Conservation (phyloP, 257 asterid genomes). For the Schizonepeta tenuifolia region DNA sequence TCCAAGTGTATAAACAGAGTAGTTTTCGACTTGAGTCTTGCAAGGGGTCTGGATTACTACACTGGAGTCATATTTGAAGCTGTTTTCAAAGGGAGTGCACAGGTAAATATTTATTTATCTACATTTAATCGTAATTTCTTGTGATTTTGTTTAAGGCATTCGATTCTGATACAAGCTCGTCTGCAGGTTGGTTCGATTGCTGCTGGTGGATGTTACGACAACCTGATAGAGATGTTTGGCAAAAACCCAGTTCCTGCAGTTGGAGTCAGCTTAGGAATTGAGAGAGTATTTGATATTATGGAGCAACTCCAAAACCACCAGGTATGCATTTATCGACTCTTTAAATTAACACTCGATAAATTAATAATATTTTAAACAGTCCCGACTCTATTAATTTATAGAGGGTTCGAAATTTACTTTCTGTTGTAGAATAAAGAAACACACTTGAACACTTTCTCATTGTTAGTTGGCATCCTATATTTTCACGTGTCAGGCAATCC, state of each 20-base stretch:
- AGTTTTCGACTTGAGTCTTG: slow-evolving; percentile 94
- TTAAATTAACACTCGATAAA: no score
- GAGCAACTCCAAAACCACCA: slow-evolving; percentile 76
- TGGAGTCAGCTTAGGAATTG: slow-evolving; percentile 95
- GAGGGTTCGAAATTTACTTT: not conserved
- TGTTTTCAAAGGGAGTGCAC: slow-evolving; percentile 82
- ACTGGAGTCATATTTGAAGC: slow-evolving; percentile 97
- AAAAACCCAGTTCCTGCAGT: slow-evolving; percentile 89
- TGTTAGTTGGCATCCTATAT: not conserved
- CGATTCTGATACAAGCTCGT: not conserved
- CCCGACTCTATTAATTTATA: no score
- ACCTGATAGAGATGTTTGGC: slow-evolving; percentile 87
- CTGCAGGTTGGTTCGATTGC: slow-evolving; percentile 94
- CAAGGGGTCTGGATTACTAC: slow-evolving; percentile 97
- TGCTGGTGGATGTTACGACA: slow-evolving; percentile 97
- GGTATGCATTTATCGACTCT: slow-evolving; percentile 41
- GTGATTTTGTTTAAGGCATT: not conserved
- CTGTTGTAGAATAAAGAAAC: not conserved
- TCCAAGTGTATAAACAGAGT: slow-evolving; percentile 71
- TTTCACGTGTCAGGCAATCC: slow-evolving; percentile 52
- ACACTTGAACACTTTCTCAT: not conserved
- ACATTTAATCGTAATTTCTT: no score
- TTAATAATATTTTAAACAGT: no score
- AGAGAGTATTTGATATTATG: slow-evolving; percentile 87
- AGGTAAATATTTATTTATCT: slow-evolving; percentile 48